These are phyloP conservation scores for Claviceps humidiphila DNA, from an alignment of 2,329 filamentous ascomycete species.

Conservation along the genomic window DNA sequence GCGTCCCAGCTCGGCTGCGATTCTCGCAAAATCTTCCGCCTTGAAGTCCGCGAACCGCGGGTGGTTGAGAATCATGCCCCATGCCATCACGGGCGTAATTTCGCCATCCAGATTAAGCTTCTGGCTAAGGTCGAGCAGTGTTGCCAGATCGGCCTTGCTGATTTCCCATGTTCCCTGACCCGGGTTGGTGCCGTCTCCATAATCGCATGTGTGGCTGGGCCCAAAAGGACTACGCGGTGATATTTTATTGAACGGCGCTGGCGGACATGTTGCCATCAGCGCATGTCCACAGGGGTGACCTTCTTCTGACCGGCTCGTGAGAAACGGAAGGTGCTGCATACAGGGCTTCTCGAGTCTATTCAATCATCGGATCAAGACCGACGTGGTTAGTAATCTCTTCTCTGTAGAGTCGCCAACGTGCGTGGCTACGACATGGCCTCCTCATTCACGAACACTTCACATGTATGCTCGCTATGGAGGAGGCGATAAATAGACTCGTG, in stretches of 20 bases:
- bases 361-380: constrained; percentile 21
- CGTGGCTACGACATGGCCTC: constrained; percentile 5
- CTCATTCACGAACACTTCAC: constrained; percentile 1
- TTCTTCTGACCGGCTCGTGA: constrained; percentile 49
- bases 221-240: constrained; percentile 41
- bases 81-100: constrained; percentile 92
- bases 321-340: constrained; percentile 77
- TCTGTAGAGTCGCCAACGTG: constrained; percentile 5
- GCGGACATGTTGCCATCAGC: constrained; percentile 84
- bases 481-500: constrained; percentile 53
- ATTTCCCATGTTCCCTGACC: constrained; percentile 69
- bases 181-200: constrained; percentile 18
- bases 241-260: constrained; percentile 43
- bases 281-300: constrained; percentile 73
- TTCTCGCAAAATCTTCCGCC: constrained; percentile 52
- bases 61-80: constrained; percentile 67
- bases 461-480: constrained; percentile 35
- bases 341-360: constrained; percentile 82
- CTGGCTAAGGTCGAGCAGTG: constrained; percentile 71
- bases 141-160: constrained; percentile 61
- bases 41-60: constrained; percentile 54
- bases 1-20: constrained; percentile 59
- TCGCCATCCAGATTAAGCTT: constrained; percentile 75
- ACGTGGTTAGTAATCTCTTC: constrained; percentile 29
- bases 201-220: constrained; percentile 24